Base-by-base conservation (phyloP, 352 stramenopile genomes). In the Globisporangium cederbergense region DNA sequence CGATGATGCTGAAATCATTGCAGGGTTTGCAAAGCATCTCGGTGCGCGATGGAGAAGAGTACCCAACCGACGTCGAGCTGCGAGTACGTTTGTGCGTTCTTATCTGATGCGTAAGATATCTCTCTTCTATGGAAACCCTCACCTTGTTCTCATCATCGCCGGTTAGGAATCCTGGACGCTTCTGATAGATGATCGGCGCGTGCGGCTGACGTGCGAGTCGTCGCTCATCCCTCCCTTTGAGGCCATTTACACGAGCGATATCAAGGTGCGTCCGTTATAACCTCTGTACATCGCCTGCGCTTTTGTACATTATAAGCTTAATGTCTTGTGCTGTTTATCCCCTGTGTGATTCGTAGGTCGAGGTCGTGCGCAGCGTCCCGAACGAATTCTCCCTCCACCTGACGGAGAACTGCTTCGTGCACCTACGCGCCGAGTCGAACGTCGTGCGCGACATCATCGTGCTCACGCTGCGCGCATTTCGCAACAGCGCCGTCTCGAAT, bases 161-260 rank as follows among this genome's bases (percentile, higher is more conserved):
- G 22, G 16, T 38, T 45, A 94, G 79, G 86, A 95, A 68, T 89
- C 79, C 66, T 95, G 86, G 86, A 92, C 83, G 52, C 68, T 95
- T 20, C 61, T 95, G 25, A 88, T 93, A 28, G 86, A 95, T 56
- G 83, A 93, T 72, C 77, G 81, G 3, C 76, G 83, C 22, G 78
- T 95, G 43, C 74, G 86, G 4, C 68, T 95, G 38, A 89, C 83
- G 50, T 95, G 86, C 63, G 86, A 95, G 55, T 95, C 86, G 42
- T 92, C 86, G 30, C 65, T 95, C 2, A 75, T 95, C 2, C 82
- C 86, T 8, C 82, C 86, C 10, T 93, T 92, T 51, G 86, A 93
- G 65, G 85, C 77, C 16, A 76, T 90, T 11, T 95, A 93, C 66
- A 88, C 81, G 5, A 66, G 74, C 30, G 78, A 84, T 42, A 85